A percentile compares a stretch with the other conserved stretches of the same genome.
These are phyloP conservation scores for Anisodus acutangulus DNA, from an alignment of 257 asterid species.

Conservation along the genomic window DNA sequence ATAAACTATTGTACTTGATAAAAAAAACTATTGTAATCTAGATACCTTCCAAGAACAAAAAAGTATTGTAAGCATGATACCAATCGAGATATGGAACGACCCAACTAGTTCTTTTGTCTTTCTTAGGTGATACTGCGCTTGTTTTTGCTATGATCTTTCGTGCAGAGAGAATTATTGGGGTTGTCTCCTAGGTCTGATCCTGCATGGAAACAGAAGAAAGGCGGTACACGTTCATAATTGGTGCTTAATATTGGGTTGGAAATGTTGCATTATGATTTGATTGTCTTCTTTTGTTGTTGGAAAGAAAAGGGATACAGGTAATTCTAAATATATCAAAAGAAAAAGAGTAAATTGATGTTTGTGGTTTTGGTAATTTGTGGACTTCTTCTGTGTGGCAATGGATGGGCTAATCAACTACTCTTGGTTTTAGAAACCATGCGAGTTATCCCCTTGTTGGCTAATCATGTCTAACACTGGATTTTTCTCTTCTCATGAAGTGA, in stretches of 20 bases:
- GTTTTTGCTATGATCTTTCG: background rate
- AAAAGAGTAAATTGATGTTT: background rate
- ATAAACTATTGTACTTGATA: background rate
- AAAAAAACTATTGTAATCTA: background rate
- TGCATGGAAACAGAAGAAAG: conserved; percentile 7
- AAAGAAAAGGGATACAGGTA: conserved; percentile 20
- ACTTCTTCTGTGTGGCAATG: background rate
- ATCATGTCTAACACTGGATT: background rate
- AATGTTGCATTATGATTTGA: conserved; percentile 24
- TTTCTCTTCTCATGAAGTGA: conserved; percentile 10
- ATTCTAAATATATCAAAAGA: conserved; percentile 20
- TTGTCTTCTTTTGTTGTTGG: background rate
- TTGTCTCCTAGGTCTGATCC: conserved; percentile 13
- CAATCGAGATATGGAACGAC: background rate
- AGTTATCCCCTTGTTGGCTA: conserved; percentile 24
- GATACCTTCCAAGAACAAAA: background rate
- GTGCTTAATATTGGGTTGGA: conserved; percentile 18
- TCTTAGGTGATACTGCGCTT: background rate
- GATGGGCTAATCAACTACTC: background rate
- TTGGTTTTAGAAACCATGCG: background rate
- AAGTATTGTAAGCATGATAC: background rate
- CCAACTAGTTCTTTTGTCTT: background rate
- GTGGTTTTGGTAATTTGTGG: background rate
- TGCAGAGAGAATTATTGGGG: conserved; percentile 10
- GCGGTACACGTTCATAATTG: conserved; percentile 14